phyloP scores from a whole-genome alignment of 2,329 filamentous ascomycete species.

The Trichoderma oligosporum region DNA sequence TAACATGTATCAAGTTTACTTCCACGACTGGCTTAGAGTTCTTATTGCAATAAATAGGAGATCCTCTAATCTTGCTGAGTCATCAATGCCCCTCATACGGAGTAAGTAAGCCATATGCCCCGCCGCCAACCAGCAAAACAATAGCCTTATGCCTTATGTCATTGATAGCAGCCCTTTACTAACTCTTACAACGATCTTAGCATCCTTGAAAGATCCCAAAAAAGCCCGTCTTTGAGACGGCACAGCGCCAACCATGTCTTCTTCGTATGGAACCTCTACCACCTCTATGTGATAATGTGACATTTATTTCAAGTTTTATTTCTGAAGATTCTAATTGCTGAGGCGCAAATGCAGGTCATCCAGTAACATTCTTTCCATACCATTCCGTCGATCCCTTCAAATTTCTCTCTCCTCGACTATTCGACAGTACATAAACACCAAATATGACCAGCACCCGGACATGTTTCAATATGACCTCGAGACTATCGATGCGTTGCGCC shows the following conservation, averaged over 20 bases:
- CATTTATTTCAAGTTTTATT: not conserved
- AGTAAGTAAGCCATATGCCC: constrained; percentile 14
- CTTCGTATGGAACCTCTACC: not conserved
- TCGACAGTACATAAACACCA: constrained; percentile 91
- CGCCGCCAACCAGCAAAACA: constrained; percentile 16
- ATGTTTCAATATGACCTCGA: constrained; percentile 88
- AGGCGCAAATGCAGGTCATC: constrained; percentile 25
- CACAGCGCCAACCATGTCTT: constrained; percentile 14
- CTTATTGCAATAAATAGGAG: too few species aligned
- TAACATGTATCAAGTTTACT: too few species aligned
- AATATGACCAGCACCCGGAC: constrained; percentile 98
- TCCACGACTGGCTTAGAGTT: too few species aligned
- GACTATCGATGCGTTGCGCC: constrained; percentile 76
- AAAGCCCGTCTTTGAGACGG: not conserved
- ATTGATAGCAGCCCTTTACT: not conserved
- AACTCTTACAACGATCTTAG: not conserved
- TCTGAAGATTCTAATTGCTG: not conserved
- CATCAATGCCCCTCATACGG: not conserved
- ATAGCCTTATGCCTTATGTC: not conserved
- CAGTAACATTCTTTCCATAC: constrained; percentile 68
- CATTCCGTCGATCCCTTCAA: constrained; percentile 80
- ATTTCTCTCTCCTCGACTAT: constrained; percentile 78
- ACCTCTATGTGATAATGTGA: not conserved
- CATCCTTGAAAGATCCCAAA: not conserved
- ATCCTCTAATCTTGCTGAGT: not conserved